phyloP scores from a whole-genome alignment of 139 green algal genomes.

The Gonium pectorale region DNA sequence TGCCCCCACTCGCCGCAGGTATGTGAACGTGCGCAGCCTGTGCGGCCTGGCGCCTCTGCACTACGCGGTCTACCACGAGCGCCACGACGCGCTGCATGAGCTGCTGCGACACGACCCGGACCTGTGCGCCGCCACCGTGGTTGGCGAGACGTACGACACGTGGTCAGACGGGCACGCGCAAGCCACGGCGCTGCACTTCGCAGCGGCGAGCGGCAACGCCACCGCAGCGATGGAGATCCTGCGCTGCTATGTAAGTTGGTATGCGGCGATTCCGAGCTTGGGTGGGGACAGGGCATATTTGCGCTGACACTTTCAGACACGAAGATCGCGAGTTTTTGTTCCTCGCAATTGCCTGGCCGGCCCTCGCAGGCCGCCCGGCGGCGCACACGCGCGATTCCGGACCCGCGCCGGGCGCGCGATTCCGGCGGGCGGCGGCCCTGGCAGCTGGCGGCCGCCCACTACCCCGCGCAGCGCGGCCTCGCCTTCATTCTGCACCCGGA shows the following conservation, averaged over 20 bases:
- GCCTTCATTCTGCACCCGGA: not conserved
- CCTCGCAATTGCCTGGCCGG: too few species aligned
- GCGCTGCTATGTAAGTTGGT: not conserved
- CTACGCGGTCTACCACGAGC: not conserved
- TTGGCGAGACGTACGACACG: not conserved
- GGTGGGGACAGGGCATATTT: too few species aligned
- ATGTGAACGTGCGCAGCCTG: not conserved
- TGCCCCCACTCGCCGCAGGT: not conserved
- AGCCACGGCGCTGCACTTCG: slow-evolving; percentile 19
- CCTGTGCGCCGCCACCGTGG: not conserved
- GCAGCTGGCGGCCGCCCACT: not conserved
- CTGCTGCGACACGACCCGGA: not conserved
- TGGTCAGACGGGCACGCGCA: not conserved
- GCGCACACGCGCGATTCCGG: not conserved
- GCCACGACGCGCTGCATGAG: not conserved
- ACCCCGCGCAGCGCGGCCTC: not conserved
- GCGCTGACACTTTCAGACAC: too few species aligned
- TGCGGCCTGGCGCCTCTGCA: not conserved
- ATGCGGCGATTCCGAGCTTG: too few species aligned
- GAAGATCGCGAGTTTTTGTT: too few species aligned
- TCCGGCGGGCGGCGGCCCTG: not conserved
- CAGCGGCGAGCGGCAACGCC: not conserved
- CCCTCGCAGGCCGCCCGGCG: not conserved
- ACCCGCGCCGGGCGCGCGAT: not conserved
- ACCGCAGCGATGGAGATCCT: not conserved